Evolutionary conservation across 208 protist genomes (phyloP).

Genomic region (Plasmodiophora brassicae): DNA sequence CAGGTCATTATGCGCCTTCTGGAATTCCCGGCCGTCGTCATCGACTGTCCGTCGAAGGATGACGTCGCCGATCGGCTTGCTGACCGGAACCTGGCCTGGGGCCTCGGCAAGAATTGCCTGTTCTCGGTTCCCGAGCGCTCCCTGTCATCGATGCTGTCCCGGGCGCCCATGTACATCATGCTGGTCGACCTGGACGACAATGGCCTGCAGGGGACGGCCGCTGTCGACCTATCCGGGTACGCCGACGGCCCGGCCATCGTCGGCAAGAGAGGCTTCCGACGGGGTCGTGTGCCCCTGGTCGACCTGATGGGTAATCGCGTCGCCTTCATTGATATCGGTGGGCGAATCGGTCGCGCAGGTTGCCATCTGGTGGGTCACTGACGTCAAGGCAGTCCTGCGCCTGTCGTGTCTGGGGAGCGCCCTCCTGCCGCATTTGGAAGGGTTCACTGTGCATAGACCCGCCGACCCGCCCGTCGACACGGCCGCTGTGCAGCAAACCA

Average conservation of each 20-base stretch:
- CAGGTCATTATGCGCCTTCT: conserved; percentile 4
- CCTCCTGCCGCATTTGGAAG: conserved; percentile 3
- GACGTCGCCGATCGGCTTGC: background rate
- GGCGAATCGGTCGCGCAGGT: background rate
- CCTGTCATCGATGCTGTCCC: background rate
- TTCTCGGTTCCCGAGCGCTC: background rate
- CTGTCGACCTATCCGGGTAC: conserved; percentile 13
- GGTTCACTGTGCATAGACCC: too few species aligned
- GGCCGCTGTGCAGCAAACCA: too few species aligned
- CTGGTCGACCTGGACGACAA: background rate
- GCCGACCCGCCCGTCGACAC: too few species aligned
- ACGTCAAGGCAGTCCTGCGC: background rate
- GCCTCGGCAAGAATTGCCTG: conserved; percentile 9
- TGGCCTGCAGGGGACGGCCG: background rate
- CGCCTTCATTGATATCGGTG: background rate
- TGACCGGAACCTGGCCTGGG: background rate
- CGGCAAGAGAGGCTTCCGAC: background rate
- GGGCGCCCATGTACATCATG: background rate
- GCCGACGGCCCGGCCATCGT: background rate
- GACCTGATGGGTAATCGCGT: background rate
- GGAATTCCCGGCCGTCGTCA: background rate
- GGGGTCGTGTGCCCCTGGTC: background rate
- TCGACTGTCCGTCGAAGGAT: background rate
- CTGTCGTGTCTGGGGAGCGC: background rate
- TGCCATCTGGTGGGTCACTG: background rate